These are phyloP conservation scores for Globisporangium iwayamae DNA, from an alignment of 352 stramenopile species.

Conservation along the genomic window DNA sequence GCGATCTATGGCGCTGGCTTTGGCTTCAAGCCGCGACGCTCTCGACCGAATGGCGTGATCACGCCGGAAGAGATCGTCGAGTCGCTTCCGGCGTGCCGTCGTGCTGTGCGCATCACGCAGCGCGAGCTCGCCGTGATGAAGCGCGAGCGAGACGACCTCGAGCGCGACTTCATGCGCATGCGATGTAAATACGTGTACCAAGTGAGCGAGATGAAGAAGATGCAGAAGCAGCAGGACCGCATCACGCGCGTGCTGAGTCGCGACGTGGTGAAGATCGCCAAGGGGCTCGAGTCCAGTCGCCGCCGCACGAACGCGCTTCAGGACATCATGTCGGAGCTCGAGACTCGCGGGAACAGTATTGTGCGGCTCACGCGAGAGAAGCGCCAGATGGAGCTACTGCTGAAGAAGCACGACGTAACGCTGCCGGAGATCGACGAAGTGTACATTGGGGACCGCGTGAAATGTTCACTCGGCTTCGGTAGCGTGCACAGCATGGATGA, in stretches of 20 bases:
- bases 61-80: constrained; percentile 73
- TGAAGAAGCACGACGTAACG: constrained; percentile 36
- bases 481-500: constrained; percentile 38
- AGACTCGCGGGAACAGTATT: constrained; percentile 47
- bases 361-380: constrained; percentile 66
- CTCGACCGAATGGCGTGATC: constrained; percentile 43
- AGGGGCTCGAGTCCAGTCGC: constrained; percentile 60
- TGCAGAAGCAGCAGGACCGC: constrained; percentile 69
- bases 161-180: constrained; percentile 66
- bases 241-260: constrained; percentile 41
- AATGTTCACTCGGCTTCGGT: constrained; percentile 42
- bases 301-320: constrained; percentile 69
- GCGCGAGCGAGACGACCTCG: constrained; percentile 73
- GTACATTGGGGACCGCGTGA: constrained; percentile 56
- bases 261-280: constrained; percentile 48
- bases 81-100: constrained; percentile 56
- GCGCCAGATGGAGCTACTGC: constrained; percentile 45
- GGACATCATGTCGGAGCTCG: constrained; percentile 79
- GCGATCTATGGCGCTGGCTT: neutral
- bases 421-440: constrained; percentile 62
- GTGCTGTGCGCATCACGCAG: constrained; percentile 73
- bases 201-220: constrained; percentile 57
- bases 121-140: constrained; percentile 62
- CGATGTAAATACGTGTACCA: constrained; percentile 63
- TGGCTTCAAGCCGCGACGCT: constrained; percentile 7